Conservation (phyloP, 768 basidiomycete species). For the Leccinellum rugosiceps region DNA sequence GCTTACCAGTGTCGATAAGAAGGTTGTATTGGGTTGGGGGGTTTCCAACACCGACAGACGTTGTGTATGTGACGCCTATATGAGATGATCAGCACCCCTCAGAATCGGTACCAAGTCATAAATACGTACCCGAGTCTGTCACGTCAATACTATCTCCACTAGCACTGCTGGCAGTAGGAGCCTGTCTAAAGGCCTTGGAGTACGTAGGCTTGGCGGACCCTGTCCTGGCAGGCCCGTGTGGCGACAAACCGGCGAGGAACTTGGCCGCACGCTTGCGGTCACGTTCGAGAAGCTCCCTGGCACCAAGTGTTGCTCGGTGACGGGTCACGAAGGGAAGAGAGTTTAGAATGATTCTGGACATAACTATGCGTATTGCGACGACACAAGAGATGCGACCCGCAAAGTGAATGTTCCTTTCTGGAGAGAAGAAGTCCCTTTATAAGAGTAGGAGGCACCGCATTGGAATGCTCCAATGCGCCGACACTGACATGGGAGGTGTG, state of each 20-base stretch:
- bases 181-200: conserved; percentile 13
- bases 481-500: background rate
- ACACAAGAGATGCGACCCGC: background rate
- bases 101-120: background rate
- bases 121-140: conserved; percentile 46
- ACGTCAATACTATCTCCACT: conserved; percentile 44
- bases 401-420: background rate
- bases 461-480: background rate
- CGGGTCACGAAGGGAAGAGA: conserved; percentile 46
- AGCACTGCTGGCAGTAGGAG: conserved; percentile 5
- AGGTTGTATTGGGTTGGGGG: conserved; percentile 49
- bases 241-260: conserved; percentile 49
- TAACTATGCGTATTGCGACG: conserved; percentile 11
- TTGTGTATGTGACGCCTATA: conserved; percentile 50
- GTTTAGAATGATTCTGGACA: conserved; percentile 37
- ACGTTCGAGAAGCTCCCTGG: conserved; percentile 47
- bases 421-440: conserved; percentile 10
- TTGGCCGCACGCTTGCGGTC: conserved; percentile 55
- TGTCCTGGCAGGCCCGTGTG: conserved; percentile 46
- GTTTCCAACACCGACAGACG: conserved; percentile 48
- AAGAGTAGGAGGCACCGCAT: conserved; percentile 8
- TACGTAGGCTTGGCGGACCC: background rate
- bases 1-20: conserved; percentile 55
- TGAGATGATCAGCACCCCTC: background rate
- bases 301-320: conserved; percentile 37